phyloP scores from a whole-genome alignment of 192 early-diverging fungal genomes.

The Paraglomus occultum region DNA sequence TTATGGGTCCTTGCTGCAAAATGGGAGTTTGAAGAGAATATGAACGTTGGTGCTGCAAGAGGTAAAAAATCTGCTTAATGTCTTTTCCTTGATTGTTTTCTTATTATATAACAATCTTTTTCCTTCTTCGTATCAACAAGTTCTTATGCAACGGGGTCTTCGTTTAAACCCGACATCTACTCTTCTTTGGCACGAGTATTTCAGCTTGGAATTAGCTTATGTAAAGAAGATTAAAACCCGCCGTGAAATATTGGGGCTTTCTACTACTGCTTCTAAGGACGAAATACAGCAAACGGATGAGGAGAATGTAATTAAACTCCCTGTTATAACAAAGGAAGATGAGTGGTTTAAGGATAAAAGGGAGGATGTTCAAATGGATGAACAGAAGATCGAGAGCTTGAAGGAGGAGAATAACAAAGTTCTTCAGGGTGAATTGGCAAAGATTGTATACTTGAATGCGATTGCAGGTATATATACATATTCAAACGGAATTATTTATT shows the following conservation, averaged over 20 bases:
- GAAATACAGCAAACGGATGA: slow-evolving; percentile 37
- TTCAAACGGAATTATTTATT: background rate
- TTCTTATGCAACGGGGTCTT: slow-evolving; percentile 82
- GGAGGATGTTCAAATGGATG: slow-evolving; percentile 38
- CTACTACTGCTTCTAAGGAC: slow-evolving; percentile 28
- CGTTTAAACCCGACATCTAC: slow-evolving; percentile 72
- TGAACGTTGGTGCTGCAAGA: slow-evolving; percentile 77
- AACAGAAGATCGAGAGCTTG: slow-evolving; percentile 48
- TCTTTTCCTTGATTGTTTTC: background rate
- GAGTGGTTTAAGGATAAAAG: slow-evolving; percentile 34
- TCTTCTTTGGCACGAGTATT: slow-evolving; percentile 91
- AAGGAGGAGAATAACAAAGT: slow-evolving; percentile 62
- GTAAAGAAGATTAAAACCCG: slow-evolving; percentile 83
- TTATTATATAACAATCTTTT: slow-evolving; percentile 1
- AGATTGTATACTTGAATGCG: slow-evolving; percentile 77
- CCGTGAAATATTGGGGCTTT: slow-evolving; percentile 73
- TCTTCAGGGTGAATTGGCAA: slow-evolving; percentile 71
- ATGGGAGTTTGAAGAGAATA: slow-evolving; percentile 85
- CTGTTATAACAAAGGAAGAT: slow-evolving; percentile 56
- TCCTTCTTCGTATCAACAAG: slow-evolving; percentile 30
- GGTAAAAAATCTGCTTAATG: slow-evolving; percentile 30
- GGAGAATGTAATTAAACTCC: slow-evolving; percentile 54
- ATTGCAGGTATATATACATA: slow-evolving; percentile 50
- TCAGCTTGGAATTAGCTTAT: slow-evolving; percentile 87
- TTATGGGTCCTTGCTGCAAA: slow-evolving; percentile 92